These are phyloP conservation scores for Colletotrichum melonis DNA, from an alignment of 2,329 filamentous ascomycete genomes.

Conservation along the genomic window DNA sequence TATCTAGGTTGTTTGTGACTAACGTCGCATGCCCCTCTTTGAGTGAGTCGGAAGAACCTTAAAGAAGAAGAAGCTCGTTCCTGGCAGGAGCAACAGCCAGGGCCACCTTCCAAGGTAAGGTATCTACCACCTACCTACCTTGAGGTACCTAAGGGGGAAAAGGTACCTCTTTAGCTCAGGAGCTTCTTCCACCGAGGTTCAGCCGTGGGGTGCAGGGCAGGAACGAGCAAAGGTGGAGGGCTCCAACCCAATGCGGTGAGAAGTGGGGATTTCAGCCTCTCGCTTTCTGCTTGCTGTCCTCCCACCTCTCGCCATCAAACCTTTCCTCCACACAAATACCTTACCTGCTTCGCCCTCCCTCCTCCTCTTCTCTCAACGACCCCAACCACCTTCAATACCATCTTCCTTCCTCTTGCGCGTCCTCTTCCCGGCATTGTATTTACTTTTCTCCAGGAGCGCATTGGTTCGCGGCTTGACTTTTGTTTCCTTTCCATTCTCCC, in stretches of 20 bases:
- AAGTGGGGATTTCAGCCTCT: constrained; percentile 32
- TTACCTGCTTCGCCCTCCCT: constrained; percentile 16
- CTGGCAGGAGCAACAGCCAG: not conserved
- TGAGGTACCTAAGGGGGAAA: not conserved
- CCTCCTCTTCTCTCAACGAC: constrained; percentile 17
- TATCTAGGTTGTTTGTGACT: not conserved
- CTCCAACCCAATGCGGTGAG: constrained; percentile 28
- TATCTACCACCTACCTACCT: no score
- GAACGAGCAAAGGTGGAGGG: constrained; percentile 10
- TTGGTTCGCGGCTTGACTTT: constrained; percentile 34
- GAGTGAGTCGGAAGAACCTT: not conserved
- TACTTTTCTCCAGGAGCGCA: constrained; percentile 29
- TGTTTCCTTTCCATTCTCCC: constrained; percentile 23
- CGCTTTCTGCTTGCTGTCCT: constrained; percentile 32
- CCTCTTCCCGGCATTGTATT: constrained; percentile 18
- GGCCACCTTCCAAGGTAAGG: not conserved
- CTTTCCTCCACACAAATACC: constrained; percentile 34
- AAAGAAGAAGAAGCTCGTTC: not conserved
- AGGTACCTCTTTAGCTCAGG: not conserved
- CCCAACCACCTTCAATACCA: constrained; percentile 17
- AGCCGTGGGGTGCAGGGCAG: not conserved
- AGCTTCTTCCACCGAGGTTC: constrained; percentile 4
- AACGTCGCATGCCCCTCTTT: not conserved
- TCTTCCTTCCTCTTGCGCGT: constrained; percentile 14
- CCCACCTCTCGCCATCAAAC: constrained; percentile 25